Conservation (phyloP, 2,329 filamentous ascomycete species). For the Aspergillus proliferans region DNA sequence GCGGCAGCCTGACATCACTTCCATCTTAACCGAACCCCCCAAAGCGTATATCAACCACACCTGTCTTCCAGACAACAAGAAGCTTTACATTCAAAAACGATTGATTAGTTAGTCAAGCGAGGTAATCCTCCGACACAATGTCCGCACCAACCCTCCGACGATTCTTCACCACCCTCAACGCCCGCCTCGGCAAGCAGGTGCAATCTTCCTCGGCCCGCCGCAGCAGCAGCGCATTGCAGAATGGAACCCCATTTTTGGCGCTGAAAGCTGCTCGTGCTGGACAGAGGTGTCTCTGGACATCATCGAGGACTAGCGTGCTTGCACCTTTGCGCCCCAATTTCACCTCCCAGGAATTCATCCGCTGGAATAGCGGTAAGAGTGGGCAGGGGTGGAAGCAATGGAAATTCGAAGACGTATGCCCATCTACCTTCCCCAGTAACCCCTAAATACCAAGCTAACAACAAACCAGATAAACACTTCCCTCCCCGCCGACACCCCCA, state of each 20-base stretch:
- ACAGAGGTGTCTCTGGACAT: not conserved
- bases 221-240: not conserved
- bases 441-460: conserved; percentile 1
- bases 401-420: conserved; percentile 32
- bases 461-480: conserved; percentile 28
- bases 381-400: conserved; percentile 17
- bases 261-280: not conserved
- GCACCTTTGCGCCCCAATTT: not conserved
- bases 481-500: conserved; percentile 20
- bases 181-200: not conserved
- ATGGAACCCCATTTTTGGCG: not conserved
- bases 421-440: not conserved
- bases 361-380: conserved; percentile 14
- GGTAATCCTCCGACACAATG: conserved; percentile 5
- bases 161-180: not conserved
- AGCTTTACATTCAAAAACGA: not conserved
- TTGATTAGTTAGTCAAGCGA: not conserved
- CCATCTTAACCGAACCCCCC: not conserved
- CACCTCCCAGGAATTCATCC: conserved; percentile 2
- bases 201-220: not conserved
- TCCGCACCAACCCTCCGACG: conserved; percentile 1
- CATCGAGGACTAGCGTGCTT: not conserved
- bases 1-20: conserved; percentile 19
- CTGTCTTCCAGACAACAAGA: not conserved
- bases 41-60: not conserved